These are phyloP conservation scores for Escovopsis sp. DNA, from an alignment of 2,329 filamentous ascomycete genomes.

Conservation along the genomic window DNA sequence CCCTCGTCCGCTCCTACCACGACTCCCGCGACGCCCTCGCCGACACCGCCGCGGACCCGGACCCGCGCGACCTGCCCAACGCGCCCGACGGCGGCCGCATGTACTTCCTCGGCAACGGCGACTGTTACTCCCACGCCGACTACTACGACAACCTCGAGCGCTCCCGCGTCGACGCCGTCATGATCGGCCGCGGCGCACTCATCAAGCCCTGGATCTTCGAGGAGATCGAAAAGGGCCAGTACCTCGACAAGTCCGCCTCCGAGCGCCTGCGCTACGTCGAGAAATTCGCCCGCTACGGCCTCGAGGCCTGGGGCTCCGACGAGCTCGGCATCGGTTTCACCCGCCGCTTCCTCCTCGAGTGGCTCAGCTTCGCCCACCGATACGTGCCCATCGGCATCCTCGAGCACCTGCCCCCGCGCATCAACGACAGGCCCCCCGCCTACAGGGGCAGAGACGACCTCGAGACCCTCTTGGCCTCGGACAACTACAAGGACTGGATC, in stretches of 20 bases:
- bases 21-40: conserved; percentile 46
- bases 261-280: conserved; percentile 79
- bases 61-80: conserved; percentile 57
- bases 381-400: conserved; percentile 85
- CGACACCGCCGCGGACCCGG: conserved; percentile 67
- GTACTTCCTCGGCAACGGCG: conserved; percentile 92
- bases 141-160: conserved; percentile 68
- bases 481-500: conserved; percentile 94
- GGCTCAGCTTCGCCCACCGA: conserved; percentile 82
- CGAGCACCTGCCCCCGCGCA: conserved; percentile 71
- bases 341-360: conserved; percentile 83
- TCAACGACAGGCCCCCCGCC: conserved; percentile 79
- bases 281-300: conserved; percentile 77
- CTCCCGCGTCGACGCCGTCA: conserved; percentile 76
- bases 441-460: conserved; percentile 77
- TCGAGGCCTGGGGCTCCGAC: conserved; percentile 92
- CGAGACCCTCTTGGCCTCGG: conserved; percentile 82
- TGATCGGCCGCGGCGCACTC: conserved; percentile 90
- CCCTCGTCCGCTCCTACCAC: conserved; percentile 69
- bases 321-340: conserved; percentile 88
- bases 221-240: conserved; percentile 82
- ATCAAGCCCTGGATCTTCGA: conserved; percentile 99
- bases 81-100: conserved; percentile 32
- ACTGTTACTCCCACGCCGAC: conserved; percentile 86
- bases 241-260: conserved; percentile 83